A percentile compares a stretch with the other conserved stretches of the same genome.
Evolutionary conservation across 441 rosid species (phyloP).

Genomic region (Codiaeum variegatum): DNA sequence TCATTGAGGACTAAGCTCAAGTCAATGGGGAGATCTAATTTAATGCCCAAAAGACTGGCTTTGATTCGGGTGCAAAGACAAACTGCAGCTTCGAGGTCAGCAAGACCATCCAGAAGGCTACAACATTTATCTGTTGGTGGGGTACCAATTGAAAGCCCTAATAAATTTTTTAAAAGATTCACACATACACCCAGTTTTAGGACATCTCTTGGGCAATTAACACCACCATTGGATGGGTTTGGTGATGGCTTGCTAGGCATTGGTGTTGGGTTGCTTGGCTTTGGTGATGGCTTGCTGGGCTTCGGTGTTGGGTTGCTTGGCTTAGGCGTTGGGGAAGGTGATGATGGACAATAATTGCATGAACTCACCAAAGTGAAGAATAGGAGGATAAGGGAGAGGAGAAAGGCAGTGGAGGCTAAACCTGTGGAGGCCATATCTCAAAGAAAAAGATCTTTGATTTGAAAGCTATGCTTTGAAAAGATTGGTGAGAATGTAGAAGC

Average conservation of each 20-base stretch:
- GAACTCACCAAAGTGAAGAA: too few species aligned
- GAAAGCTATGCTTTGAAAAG: neutral
- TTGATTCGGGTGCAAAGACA: neutral
- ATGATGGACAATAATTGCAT: too few species aligned
- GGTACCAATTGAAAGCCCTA: neutral
- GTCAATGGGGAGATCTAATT: neutral
- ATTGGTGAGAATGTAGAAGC: neutral
- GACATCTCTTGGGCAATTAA: neutral
- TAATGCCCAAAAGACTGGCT: neutral
- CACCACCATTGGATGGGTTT: neutral
- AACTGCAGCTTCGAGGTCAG: neutral
- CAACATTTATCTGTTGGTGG: neutral
- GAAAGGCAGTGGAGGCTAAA: neutral
- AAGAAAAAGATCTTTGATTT: too few species aligned
- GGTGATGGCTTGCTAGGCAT: neutral
- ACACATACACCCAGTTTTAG: neutral
- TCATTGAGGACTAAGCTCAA: neutral
- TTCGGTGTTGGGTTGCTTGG: neutral
- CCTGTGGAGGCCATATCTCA: constrained; percentile 30
- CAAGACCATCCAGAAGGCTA: neutral
- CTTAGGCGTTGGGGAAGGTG: neutral
- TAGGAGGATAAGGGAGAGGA: too few species aligned
- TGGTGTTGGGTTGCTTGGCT: neutral
- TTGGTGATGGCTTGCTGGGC: neutral
- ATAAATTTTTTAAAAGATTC: neutral